Percentiles rank a stretch among this genome's conserved stretches.
Conservation (phyloP, 192 early-diverging fungal genomes). For the Phlyctochytrium planicorne region DNA sequence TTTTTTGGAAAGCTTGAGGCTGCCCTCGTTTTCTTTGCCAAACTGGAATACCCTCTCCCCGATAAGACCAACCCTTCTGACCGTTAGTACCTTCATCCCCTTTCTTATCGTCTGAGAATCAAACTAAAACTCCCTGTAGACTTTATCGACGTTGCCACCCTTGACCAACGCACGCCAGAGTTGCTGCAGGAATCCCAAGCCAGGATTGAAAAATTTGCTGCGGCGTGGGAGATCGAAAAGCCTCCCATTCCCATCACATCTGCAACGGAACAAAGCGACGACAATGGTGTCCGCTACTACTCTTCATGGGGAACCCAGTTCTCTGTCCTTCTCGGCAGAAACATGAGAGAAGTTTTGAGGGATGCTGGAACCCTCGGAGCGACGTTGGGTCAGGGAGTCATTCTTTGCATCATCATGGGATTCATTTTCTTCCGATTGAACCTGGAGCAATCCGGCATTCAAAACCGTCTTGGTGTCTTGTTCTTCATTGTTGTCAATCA, state of each 20-base stretch:
- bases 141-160: conserved; percentile 50
- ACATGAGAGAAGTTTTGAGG: conserved; percentile 40
- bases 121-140: conserved; percentile 47
- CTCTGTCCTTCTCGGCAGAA: conserved; percentile 31
- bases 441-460: conserved; percentile 18
- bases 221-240: conserved; percentile 5
- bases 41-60: conserved; percentile 33
- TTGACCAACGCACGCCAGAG: conserved; percentile 39
- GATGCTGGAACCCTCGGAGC: conserved; percentile 45
- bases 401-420: conserved; percentile 50
- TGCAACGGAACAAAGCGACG: background rate
- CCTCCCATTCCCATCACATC: background rate
- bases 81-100: conserved; percentile 19
- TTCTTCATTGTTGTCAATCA: conserved; percentile 28
- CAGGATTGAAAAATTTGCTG: conserved; percentile 37
- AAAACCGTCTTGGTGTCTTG: conserved; percentile 13
- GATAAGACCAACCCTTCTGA: conserved; percentile 1
- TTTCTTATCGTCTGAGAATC: background rate
- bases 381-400: conserved; percentile 50
- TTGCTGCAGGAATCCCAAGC: conserved; percentile 32
- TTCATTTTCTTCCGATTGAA: conserved; percentile 16
- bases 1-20: conserved; percentile 51
- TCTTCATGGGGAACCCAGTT: conserved; percentile 19
- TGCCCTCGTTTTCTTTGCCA: conserved; percentile 54
- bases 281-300: background rate